Percentiles rank a stretch among this genome's conserved stretches.
These are phyloP conservation scores for Leccinum boreale DNA, from an alignment of 768 basidiomycete genomes.

Conservation along the genomic window DNA sequence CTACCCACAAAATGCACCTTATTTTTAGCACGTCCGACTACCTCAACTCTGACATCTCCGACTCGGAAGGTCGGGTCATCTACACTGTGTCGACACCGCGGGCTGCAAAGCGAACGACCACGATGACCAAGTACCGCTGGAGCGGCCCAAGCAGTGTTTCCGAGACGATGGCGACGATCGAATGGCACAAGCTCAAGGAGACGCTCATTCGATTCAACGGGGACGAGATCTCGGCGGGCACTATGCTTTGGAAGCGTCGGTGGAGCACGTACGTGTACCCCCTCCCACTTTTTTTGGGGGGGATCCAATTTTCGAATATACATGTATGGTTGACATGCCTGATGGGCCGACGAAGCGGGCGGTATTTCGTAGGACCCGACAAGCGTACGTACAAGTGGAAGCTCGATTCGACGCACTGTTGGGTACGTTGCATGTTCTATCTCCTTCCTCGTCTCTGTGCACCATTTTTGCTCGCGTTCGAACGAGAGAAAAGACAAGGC, in stretches of 20 bases:
- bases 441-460: background rate
- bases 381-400: constrained; percentile 35
- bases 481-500: background rate
- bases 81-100: constrained; percentile 21
- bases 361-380: constrained; percentile 33
- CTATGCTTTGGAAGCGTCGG: constrained; percentile 20
- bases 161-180: constrained; percentile 33
- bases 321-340: background rate
- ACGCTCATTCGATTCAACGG: constrained; percentile 32
- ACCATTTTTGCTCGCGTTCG: background rate
- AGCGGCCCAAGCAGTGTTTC: constrained; percentile 15
- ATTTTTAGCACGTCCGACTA: constrained; percentile 19
- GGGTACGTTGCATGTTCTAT: constrained; percentile 15
- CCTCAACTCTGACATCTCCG: constrained; percentile 18
- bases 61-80: constrained; percentile 17
- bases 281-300: background rate
- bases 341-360: constrained; percentile 19
- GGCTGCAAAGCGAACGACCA: constrained; percentile 15
- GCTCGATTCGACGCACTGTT: constrained; percentile 25
- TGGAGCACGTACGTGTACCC: constrained; percentile 22
- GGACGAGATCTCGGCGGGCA: constrained; percentile 22
- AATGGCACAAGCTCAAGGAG: constrained; percentile 28
- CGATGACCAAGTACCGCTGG: constrained; percentile 25
- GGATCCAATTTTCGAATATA: background rate
- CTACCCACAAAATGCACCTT: constrained; percentile 15